Percentiles rank a stretch among this genome's conserved stretches.
Conservation (phyloP, 495 filamentous ascomycete genomes). For the Neurospora sp. region DNA sequence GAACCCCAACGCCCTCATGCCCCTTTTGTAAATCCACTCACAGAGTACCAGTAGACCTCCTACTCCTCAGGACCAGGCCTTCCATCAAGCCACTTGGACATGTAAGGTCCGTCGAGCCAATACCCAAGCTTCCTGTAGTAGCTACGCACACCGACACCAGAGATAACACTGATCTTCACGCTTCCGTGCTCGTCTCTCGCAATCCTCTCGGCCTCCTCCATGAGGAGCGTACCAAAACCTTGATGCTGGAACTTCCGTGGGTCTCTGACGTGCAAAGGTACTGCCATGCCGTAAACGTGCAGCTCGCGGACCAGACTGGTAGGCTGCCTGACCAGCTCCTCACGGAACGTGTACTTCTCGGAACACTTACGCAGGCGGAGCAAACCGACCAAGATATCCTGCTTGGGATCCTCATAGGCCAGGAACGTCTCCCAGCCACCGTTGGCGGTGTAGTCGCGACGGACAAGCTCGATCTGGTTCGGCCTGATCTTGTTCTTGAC, state of each 20-base stretch:
- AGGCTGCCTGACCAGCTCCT: constrained; percentile 73
- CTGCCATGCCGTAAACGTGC: constrained; percentile 93
- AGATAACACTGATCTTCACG: constrained; percentile 89
- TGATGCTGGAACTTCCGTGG: constrained; percentile 97
- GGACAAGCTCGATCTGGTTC: constrained; percentile 92
- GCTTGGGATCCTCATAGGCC: constrained; percentile 96
- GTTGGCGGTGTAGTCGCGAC: constrained; percentile 89
- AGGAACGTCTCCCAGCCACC: constrained; percentile 97
- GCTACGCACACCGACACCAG: constrained; percentile 84
- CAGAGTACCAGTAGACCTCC: background rate
- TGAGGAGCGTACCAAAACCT: constrained; percentile 88
- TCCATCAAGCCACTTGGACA: constrained; percentile 60
- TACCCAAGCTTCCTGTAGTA: constrained; percentile 93
- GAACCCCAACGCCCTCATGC: background rate
- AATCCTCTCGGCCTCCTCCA: constrained; percentile 97
- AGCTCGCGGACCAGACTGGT: constrained; percentile 90
- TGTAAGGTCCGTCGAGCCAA: constrained; percentile 80
- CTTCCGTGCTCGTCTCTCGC: constrained; percentile 89
- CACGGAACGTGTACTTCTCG: constrained; percentile 77
- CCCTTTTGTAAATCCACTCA: background rate
- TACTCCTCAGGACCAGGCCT: constrained; percentile 21
- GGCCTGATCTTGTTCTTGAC: constrained; percentile 97
- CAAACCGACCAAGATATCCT: constrained; percentile 91
- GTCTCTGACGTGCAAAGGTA: constrained; percentile 87
- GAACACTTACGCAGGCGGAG: constrained; percentile 87